These are phyloP conservation scores for Penicillium decumbens DNA, from an alignment of 2,329 filamentous ascomycete species.

Conservation along the genomic window DNA sequence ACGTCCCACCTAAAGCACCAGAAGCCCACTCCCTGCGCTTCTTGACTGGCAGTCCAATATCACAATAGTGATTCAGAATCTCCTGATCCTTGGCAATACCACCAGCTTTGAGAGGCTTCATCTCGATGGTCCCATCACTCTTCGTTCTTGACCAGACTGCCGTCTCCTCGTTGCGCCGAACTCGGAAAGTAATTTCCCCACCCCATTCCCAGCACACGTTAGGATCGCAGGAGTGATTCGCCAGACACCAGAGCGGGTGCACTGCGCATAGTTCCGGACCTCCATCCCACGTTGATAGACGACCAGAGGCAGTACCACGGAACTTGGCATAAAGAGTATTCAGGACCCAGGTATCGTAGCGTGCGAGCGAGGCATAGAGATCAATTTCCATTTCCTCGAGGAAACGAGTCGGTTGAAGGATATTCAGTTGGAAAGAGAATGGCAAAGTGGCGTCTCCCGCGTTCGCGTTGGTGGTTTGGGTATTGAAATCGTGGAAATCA, in stretches of 20 bases:
- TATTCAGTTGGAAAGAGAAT: constrained; percentile 58
- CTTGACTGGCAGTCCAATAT: constrained; percentile 70
- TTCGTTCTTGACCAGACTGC: constrained; percentile 36
- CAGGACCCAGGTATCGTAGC: constrained; percentile 58
- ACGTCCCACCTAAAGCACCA: constrained; percentile 82
- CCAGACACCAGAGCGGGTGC: constrained; percentile 91
- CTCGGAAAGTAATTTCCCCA: constrained; percentile 40
- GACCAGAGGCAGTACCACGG: constrained; percentile 82
- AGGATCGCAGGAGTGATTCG: constrained; percentile 93
- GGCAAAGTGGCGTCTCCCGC: constrained; percentile 47
- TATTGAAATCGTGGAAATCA: constrained; percentile 49
- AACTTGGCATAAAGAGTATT: constrained; percentile 94
- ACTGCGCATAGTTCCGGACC: constrained; percentile 88
- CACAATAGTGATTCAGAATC: constrained; percentile 91
- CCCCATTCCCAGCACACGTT: constrained; percentile 95
- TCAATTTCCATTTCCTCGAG: constrained; percentile 61
- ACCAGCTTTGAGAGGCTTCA: constrained; percentile 44
- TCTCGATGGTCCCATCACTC: constrained; percentile 17
- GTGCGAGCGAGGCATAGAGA: constrained; percentile 48
- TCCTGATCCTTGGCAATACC: constrained; percentile 77
- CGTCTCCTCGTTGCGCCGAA: constrained; percentile 31
- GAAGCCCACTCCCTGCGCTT: constrained; percentile 82
- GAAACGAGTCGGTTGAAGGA: constrained; percentile 56
- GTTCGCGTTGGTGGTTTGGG: constrained; percentile 10
- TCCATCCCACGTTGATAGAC: constrained; percentile 69